Percentiles rank a stretch among this genome's conserved stretches.
phyloP scores from a whole-genome alignment of 139 green algal genomes.

The Limnomonas spitsbergensis region DNA sequence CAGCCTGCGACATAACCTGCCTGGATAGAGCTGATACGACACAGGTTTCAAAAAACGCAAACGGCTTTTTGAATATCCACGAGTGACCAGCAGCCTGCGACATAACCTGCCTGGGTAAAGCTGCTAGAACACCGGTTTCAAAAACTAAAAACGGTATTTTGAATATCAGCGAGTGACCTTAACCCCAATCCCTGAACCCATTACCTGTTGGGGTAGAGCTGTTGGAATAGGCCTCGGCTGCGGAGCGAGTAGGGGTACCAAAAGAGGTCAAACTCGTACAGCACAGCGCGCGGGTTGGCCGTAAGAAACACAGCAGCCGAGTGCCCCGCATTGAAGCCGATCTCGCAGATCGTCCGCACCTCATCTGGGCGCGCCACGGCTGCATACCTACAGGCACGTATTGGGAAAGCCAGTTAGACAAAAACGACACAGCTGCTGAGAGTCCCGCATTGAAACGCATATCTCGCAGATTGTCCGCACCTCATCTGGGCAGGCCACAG shows the following conservation, averaged over 20 bases:
- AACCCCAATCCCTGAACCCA: too few relatives aligned
- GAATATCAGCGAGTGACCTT: too few relatives aligned
- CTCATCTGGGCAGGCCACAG: not conserved
- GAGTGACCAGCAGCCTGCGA: too few relatives aligned
- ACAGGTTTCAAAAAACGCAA: too few relatives aligned
- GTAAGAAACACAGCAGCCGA: not conserved
- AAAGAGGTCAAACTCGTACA: constrained; percentile 3
- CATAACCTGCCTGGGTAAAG: too few relatives aligned
- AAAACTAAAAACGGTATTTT: too few relatives aligned
- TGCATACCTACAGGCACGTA: not conserved
- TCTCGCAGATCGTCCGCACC: constrained; percentile 4
- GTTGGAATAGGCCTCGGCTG: not conserved
- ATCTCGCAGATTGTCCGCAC: constrained; percentile 9
- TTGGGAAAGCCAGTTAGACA: not conserved
- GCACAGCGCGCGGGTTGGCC: not conserved
- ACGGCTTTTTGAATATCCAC: too few relatives aligned
- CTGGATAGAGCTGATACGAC: too few relatives aligned
- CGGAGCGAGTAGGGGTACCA: not conserved
- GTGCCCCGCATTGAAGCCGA: constrained; percentile 12
- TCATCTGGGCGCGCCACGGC: not conserved
- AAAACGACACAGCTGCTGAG: not conserved
- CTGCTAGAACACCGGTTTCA: too few relatives aligned
- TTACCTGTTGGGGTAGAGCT: not conserved
- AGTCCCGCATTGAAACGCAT: not conserved
- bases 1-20: too few relatives aligned